Conservation (phyloP, 2,329 filamentous ascomycete genomes). For the Trichoderma polysporum region DNA sequence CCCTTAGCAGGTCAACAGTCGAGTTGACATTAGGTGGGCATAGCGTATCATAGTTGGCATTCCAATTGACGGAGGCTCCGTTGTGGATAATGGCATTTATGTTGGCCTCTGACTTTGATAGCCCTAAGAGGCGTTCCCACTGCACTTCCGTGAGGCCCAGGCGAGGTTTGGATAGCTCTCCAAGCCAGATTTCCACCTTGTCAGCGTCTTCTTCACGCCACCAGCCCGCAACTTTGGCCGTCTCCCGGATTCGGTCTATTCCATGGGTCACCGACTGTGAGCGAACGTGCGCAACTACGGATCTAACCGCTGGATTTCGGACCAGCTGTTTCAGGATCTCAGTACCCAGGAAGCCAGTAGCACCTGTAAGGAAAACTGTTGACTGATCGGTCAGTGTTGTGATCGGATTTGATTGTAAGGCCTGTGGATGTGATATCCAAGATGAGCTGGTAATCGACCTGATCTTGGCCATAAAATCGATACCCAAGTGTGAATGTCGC, state of each 20-base stretch:
- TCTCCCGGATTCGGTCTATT: conserved; percentile 5
- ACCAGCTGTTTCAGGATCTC: conserved; percentile 15
- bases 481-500: not conserved
- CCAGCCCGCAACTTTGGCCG: conserved; percentile 15
- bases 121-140: not conserved
- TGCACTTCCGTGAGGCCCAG: not conserved
- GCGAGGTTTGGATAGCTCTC: not conserved
- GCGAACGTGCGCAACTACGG: conserved; percentile 8
- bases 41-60: conserved; percentile 71
- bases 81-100: conserved; percentile 74
- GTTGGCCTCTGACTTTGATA: not conserved
- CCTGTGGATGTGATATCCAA: not conserved
- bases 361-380: conserved; percentile 15
- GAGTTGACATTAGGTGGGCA: conserved; percentile 67
- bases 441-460: not conserved
- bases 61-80: conserved; percentile 78
- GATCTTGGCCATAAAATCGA: conserved; percentile 14
- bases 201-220: not conserved
- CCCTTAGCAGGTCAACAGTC: conserved; percentile 24
- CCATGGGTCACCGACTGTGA: conserved; percentile 4
- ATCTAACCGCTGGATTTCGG: not conserved
- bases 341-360: conserved; percentile 18
- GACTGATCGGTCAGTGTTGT: conserved; percentile 7
- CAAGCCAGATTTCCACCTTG: conserved; percentile 14
- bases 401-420: not conserved